These are phyloP conservation scores for Heritiera littoralis DNA, from an alignment of 345 rosid species.

Conservation along the genomic window DNA sequence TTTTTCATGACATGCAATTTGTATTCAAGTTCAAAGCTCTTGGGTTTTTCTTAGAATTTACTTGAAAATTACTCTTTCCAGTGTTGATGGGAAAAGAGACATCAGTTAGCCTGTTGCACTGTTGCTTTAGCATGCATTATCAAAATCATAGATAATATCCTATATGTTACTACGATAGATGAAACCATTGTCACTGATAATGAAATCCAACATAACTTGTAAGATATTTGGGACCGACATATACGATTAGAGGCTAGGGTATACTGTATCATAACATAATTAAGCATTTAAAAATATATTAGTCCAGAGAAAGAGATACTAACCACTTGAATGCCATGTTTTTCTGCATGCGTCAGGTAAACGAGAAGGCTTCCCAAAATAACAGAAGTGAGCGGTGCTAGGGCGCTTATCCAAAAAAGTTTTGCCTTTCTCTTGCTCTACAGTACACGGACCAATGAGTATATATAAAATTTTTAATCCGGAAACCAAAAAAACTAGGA, in stretches of 20 bases:
- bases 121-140: too few species aligned
- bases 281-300: background rate
- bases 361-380: constrained; percentile 84
- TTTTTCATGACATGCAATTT: background rate
- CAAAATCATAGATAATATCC: too few species aligned
- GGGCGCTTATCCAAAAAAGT: constrained; percentile 86
- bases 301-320: constrained; percentile 10
- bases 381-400: constrained; percentile 90
- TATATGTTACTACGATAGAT: too few species aligned
- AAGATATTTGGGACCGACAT: background rate
- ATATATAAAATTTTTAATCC: background rate
- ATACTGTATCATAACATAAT: too few species aligned
- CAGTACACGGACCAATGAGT: constrained; percentile 25
- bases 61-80: background rate
- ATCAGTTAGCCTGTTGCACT: too few species aligned
- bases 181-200: too few species aligned
- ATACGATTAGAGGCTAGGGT: too few species aligned
- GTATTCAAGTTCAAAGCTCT: background rate
- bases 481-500: background rate
- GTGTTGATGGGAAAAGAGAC: background rate
- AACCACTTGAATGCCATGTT: constrained; percentile 95
- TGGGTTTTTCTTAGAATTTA: background rate
- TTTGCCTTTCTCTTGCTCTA: constrained; percentile 75
- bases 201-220: too few species aligned
- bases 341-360: constrained; percentile 85